phyloP scores from a whole-genome alignment of 1,284 basidiomycete genomes.

The Fomitopsis schrenkii region DNA sequence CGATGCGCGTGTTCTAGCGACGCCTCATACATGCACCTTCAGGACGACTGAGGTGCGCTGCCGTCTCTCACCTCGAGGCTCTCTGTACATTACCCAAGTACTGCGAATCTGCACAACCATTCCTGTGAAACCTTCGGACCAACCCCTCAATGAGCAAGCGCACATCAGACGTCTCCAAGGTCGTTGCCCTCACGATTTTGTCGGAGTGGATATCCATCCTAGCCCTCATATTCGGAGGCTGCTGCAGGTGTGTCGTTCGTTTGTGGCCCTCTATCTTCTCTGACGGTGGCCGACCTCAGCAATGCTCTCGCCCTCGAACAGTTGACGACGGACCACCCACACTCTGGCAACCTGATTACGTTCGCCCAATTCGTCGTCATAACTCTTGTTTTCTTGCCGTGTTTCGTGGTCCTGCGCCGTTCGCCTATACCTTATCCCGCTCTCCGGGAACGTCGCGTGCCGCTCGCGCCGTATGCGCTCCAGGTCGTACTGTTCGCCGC shows the following conservation, averaged over 20 bases:
- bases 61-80: neutral
- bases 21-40: neutral
- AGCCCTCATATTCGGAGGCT: conserved; percentile 51
- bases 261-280: conserved; percentile 20
- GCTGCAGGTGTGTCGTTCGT: conserved; percentile 46
- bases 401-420: conserved; percentile 39
- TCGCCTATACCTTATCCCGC: conserved; percentile 42
- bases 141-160: neutral
- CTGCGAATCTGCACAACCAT: neutral
- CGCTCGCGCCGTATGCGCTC: conserved; percentile 69
- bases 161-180: conserved; percentile 9
- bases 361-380: conserved; percentile 82
- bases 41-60: neutral
- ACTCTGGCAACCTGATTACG: conserved; percentile 76
- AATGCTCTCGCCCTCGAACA: conserved; percentile 73
- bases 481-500: conserved; percentile 84
- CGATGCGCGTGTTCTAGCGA: neutral
- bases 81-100: neutral
- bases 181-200: conserved; percentile 18
- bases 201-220: conserved; percentile 43
- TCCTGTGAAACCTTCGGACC: neutral
- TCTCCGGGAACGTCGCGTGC: conserved; percentile 52
- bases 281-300: conserved; percentile 29
- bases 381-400: conserved; percentile 63
- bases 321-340: conserved; percentile 58